phyloP scores from a whole-genome alignment of 2,329 filamentous ascomycete species.

The Leptosphaerulina australis region DNA sequence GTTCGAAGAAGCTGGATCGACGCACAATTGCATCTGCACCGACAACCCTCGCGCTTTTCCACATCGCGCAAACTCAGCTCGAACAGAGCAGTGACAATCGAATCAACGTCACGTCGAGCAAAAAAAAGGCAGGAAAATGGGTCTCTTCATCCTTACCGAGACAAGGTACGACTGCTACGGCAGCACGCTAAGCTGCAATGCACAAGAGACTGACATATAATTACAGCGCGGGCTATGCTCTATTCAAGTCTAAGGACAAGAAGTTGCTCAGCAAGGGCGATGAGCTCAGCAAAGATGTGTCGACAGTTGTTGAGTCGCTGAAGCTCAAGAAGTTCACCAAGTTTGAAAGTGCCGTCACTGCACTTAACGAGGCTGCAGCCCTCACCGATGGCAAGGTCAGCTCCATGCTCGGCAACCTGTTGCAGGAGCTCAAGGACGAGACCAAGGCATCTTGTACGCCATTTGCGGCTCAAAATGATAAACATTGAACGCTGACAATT shows the following conservation, averaged over 20 bases:
- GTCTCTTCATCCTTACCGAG: conserved; percentile 49
- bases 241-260: conserved; percentile 99
- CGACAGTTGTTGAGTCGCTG: conserved; percentile 86
- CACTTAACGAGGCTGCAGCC: conserved; percentile 78
- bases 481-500: conserved; percentile 19
- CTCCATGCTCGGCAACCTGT: conserved; percentile 78
- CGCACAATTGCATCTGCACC: conserved; percentile 25
- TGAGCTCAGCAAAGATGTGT: conserved; percentile 75
- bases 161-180: conserved; percentile 34
- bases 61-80: conserved; percentile 23
- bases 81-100: conserved; percentile 16
- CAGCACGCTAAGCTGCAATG: conserved; percentile 13
- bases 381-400: conserved; percentile 95
- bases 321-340: conserved; percentile 97
- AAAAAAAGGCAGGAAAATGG: conserved; percentile 42
- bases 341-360: conserved; percentile 90
- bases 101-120: conserved; percentile 15
- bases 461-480: neutral
- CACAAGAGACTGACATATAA: conserved; percentile 24
- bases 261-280: conserved; percentile 90
- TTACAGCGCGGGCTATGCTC: conserved; percentile 91
- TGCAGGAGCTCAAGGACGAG: conserved; percentile 93
- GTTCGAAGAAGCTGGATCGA: conserved; percentile 10
- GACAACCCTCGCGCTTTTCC: conserved; percentile 21
- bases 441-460: conserved; percentile 78